phyloP scores from a whole-genome alignment of 2,329 filamentous ascomycete species.

The Pseudogymnoascus sp. region DNA sequence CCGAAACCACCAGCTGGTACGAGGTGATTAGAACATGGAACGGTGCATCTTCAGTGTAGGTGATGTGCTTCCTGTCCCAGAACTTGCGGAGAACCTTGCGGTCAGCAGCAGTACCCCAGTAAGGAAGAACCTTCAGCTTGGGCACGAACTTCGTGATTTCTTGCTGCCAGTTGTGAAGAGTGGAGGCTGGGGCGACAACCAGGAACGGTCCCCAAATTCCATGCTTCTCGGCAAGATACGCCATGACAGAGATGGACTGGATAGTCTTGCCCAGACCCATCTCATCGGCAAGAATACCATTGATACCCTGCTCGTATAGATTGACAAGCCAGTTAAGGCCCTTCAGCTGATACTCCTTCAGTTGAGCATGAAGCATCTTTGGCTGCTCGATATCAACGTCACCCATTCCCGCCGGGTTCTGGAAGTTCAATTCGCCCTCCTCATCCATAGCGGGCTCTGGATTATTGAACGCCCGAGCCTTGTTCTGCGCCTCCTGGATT shows the following conservation, averaged over 20 bases:
- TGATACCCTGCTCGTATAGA: slow-evolving; percentile 98
- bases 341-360: slow-evolving; percentile 98
- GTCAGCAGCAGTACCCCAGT: slow-evolving; percentile 93
- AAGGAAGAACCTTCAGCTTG: slow-evolving; percentile 87
- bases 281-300: slow-evolving; percentile 95
- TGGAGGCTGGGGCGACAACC: slow-evolving; percentile 92
- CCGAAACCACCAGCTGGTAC: slow-evolving; percentile 92
- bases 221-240: slow-evolving; percentile 92
- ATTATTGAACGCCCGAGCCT: slow-evolving; percentile 88
- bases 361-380: slow-evolving; percentile 81
- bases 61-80: slow-evolving; percentile 97
- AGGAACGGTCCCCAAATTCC: slow-evolving; percentile 98
- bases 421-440: slow-evolving; percentile 98
- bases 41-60: slow-evolving; percentile 83
- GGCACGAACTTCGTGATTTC: slow-evolving; percentile 95
- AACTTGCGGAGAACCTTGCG: slow-evolving; percentile 96
- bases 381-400: slow-evolving; percentile 92
- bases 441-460: slow-evolving; percentile 66
- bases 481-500: slow-evolving; percentile 86
- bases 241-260: slow-evolving; percentile 98
- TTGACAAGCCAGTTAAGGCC: slow-evolving; percentile 99
- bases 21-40: slow-evolving; percentile 97
- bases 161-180: slow-evolving; percentile 98
- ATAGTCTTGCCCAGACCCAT: slow-evolving; percentile 99
- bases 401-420: slow-evolving; percentile 91